Evolutionary conservation across 2,329 filamentous ascomycete species (phyloP), one percentile per base, ranked within the genome.

Genomic region (Daldinia eschscholtzii): DNA sequence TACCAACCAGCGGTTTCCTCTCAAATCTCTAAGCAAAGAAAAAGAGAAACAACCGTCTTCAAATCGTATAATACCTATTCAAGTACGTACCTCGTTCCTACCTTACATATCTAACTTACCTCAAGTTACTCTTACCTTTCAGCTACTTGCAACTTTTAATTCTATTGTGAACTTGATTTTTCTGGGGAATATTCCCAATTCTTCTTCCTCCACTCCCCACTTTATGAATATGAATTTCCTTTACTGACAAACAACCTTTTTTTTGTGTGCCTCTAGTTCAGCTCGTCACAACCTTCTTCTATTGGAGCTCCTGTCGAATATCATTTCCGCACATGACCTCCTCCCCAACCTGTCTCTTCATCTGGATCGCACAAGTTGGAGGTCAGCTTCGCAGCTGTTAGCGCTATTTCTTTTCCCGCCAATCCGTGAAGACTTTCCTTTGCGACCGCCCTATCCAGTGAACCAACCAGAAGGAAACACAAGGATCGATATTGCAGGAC

Each of bases 401-500:
- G 65, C 68, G 65, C 60, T 69, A 66, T 65, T 68, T 70, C 41
- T 66, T 63, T 65, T 66, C 46, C 62, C 62, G 44, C 68, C 65
- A 66, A 66, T 68, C 65, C 60, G 61, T 58, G 46, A 60, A 61
- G 58, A 39, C 37, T 53, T 67, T 62, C 63, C 20, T 64, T 64
- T 53, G 60, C 52, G 57, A 62, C 60, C 37, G 57, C 60, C 61
- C 30, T 64, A 53, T 18, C 30, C 23, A 64, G 46, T 30, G 53
- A 64, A 35, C 69, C 69, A 71, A 71, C 69, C 69, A 71, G 61
- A 57, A 50, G 46, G 61, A 61, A 67, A 69, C 65, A 70, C 70
- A 71, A 72, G 70, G 70, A 68, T 70, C 57, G 46, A 60, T 67
- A 62, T 69, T 57, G 37, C 61, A 69, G 68, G 70, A 72, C 60